These are phyloP conservation scores for Trichosporon sp. DNA, from an alignment of 1,284 basidiomycete species.

Conservation along the genomic window DNA sequence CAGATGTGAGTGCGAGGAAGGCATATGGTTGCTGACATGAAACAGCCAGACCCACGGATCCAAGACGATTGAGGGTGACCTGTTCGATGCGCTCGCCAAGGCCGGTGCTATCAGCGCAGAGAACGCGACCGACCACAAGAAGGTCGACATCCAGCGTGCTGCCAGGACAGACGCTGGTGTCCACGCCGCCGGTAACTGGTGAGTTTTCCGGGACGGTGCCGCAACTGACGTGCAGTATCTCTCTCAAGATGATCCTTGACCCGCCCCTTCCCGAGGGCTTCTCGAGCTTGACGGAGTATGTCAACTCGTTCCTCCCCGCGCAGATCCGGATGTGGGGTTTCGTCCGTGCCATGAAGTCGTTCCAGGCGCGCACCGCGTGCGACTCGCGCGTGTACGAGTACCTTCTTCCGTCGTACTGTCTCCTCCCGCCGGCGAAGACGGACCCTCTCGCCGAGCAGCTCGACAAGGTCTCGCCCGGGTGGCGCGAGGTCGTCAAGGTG, in stretches of 20 bases:
- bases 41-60: slow-evolving; percentile 56
- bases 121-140: slow-evolving; percentile 87
- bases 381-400: slow-evolving; percentile 97
- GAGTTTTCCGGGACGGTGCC: slow-evolving; percentile 20
- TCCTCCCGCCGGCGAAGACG: slow-evolving; percentile 84
- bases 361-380: slow-evolving; percentile 85
- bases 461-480: slow-evolving; percentile 48
- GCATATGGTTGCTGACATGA: not conserved
- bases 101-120: slow-evolving; percentile 89
- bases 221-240: slow-evolving; percentile 58
- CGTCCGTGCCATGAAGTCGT: slow-evolving; percentile 85
- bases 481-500: slow-evolving; percentile 47
- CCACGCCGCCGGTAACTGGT: slow-evolving; percentile 88
- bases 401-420: slow-evolving; percentile 90
- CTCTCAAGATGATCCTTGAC: slow-evolving; percentile 81
- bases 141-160: slow-evolving; percentile 83
- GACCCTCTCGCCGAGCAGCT: slow-evolving; percentile 65
- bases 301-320: slow-evolving; percentile 84
- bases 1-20: slow-evolving; percentile 73
- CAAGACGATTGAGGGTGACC: slow-evolving; percentile 84
- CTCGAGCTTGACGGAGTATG: slow-evolving; percentile 64
- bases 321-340: slow-evolving; percentile 93
- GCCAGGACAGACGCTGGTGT: slow-evolving; percentile 97
- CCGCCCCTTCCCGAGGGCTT: slow-evolving; percentile 69
- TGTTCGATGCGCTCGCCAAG: slow-evolving; percentile 85